Base-by-base conservation (phyloP, 1,139 yeast genomes). In the Yamadazyma songkhlaensis region DNA sequence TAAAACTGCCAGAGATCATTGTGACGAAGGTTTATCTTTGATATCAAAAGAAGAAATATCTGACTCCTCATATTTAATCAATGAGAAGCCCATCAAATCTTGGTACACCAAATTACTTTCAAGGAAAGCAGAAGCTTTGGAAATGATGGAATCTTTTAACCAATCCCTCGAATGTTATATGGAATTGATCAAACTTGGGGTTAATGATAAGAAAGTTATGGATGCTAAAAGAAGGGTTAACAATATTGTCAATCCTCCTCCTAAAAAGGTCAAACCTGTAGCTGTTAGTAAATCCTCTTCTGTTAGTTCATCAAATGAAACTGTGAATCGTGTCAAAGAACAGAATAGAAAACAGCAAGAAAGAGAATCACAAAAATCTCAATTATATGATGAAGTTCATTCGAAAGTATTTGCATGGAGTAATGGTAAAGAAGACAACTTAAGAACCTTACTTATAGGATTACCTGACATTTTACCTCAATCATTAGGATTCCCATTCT, bases 201-300 rank as follows among this genome's bases (percentile, higher is more conserved):
- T 75, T 22, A 75, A 81, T 3, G 78, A 80, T 28, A 79, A 81
- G 44, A 68, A 75, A 33, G 68, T 81, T 0, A 66, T 90, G 72
- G 96, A 87, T 40, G 96, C 94, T 4, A 87, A 80, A 54, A 73
- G 94, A 51, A 72, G 98, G 42, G 86, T 96, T 41, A 77, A 75
- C 43, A 74, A 75, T 23, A 77, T 81, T 2, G 61, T 88, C 17
- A 72, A 79, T 39, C 88, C 88, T 1, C 54, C 55, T 6, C 43
- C 55, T 8, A 43, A 40, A 35, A 48, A 58, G 1, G 23, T 53
- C 3, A 25, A 51, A 6, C 41, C 54, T 4, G 3, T 32, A 37
- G 11, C 31, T 5, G 20, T 24, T 4, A 29, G 49, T 7, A 10
- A 15, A 15, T 3, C 38, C n/a, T 2, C 31, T n/a, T 13, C 35